phyloP scores from a whole-genome alignment of 257 asterid genomes.

The Petunia axillaris region DNA sequence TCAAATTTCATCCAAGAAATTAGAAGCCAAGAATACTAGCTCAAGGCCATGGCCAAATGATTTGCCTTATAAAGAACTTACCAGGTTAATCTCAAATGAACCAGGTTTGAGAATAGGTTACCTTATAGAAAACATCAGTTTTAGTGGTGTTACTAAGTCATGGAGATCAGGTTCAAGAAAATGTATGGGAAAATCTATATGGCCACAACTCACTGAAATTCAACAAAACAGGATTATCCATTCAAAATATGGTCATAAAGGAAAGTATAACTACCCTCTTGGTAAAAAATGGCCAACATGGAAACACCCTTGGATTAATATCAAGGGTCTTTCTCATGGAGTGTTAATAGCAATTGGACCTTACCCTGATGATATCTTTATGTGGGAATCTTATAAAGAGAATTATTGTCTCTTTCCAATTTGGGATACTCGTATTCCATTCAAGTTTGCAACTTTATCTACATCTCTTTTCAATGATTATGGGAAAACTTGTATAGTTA shows the following conservation, averaged over 20 bases:
- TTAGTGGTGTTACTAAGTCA: constrained; percentile 36
- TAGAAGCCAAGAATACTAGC: too few relatives aligned
- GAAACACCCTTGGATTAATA: constrained; percentile 16
- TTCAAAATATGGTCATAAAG: neutral
- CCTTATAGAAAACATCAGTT: constrained; percentile 34
- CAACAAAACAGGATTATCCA: neutral
- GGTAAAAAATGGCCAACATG: constrained; percentile 16
- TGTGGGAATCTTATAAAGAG: constrained; percentile 11
- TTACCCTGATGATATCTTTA: neutral
- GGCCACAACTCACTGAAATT: constrained; percentile 35
- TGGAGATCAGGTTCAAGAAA: constrained; percentile 36
- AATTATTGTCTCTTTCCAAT: constrained; percentile 1
- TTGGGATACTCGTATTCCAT: constrained; percentile 16
- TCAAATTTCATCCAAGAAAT: too few relatives aligned
- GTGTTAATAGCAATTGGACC: neutral
- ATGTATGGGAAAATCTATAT: constrained; percentile 20
- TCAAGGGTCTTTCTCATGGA: constrained; percentile 35
- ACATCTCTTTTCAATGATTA: neutral
- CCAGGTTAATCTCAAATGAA: constrained; percentile 24
- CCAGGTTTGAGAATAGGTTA: too few relatives aligned
- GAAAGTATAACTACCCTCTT: neutral
- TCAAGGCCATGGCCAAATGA: constrained; percentile 41
- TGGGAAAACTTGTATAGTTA: neutral
- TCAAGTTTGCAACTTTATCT: constrained; percentile 26
- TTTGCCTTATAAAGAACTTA: constrained; percentile 39